Percentiles rank a stretch among this genome's conserved stretches.
phyloP scores from a whole-genome alignment of 164 flowering plant species.

The Brasenia schreberi region DNA sequence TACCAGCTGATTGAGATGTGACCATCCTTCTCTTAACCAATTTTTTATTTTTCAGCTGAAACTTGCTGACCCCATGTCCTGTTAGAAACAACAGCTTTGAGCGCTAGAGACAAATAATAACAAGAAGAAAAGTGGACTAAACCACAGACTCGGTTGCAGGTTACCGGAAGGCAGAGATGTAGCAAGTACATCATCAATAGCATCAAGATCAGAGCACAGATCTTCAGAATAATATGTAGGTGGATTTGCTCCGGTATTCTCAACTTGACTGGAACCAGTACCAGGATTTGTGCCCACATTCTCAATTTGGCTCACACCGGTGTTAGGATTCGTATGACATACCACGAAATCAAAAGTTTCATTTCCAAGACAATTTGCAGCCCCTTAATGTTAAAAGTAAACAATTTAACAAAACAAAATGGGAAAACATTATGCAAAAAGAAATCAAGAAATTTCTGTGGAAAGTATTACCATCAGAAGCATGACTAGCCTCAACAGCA shows the following conservation, averaged over 20 bases:
- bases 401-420: background rate
- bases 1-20: too few relatives aligned
- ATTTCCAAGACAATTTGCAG: background rate
- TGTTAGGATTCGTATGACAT: background rate
- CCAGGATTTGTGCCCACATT: background rate
- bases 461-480: background rate
- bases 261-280: background rate
- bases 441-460: background rate
- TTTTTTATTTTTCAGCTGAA: too few relatives aligned
- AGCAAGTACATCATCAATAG: background rate
- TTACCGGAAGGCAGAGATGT: background rate
- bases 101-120: background rate
- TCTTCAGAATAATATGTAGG: background rate
- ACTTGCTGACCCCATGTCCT: too few relatives aligned
- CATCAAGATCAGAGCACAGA: background rate
- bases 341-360: background rate
- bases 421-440: background rate
- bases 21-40: too few relatives aligned
- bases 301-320: background rate
- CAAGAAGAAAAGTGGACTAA: background rate
- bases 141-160: background rate
- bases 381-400: background rate
- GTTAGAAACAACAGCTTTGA: background rate
- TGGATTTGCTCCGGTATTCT: background rate
- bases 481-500: background rate